These are phyloP conservation scores for Phycomyces blakesleeanus DNA, from an alignment of 192 early-diverging fungal genomes.

Conservation along the genomic window DNA sequence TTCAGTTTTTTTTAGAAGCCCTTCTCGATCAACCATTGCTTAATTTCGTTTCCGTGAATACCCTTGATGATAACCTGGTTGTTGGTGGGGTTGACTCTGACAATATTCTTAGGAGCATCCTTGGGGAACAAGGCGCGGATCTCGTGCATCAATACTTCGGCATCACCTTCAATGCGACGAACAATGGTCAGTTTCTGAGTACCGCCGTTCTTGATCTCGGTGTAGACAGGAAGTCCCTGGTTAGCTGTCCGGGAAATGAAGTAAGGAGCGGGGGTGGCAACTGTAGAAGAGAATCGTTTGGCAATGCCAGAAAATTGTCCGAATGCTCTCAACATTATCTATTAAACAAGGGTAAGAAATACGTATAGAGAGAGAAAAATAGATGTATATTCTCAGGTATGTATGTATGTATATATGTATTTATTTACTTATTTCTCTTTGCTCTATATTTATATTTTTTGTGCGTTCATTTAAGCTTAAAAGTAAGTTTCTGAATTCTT, in stretches of 20 bases:
- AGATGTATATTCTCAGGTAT: no score
- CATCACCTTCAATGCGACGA: slow-evolving; percentile 68
- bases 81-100: slow-evolving; percentile 39
- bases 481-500: neutral
- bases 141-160: slow-evolving; percentile 40
- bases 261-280: slow-evolving; percentile 39
- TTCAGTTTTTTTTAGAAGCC: slow-evolving; percentile 45
- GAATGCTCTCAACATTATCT: slow-evolving; percentile 24
- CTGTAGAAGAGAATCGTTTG: slow-evolving; percentile 29
- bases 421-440: no score
- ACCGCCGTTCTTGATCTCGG: slow-evolving; percentile 62
- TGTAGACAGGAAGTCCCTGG: slow-evolving; percentile 66
- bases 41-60: slow-evolving; percentile 40
- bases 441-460: no score
- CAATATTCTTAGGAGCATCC: slow-evolving; percentile 23
- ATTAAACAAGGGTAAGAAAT: neutral
- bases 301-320: slow-evolving; percentile 2
- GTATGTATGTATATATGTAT: no score
- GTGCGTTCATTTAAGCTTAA: no score
- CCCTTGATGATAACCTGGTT: slow-evolving; percentile 58
- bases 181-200: slow-evolving; percentile 61
- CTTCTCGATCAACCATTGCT: slow-evolving; percentile 51
- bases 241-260: slow-evolving; percentile 60
- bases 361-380: no score
- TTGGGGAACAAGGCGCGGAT: slow-evolving; percentile 25